phyloP scores from a whole-genome alignment of 805 yeast species.

The Cephaloascus fragrans region DNA sequence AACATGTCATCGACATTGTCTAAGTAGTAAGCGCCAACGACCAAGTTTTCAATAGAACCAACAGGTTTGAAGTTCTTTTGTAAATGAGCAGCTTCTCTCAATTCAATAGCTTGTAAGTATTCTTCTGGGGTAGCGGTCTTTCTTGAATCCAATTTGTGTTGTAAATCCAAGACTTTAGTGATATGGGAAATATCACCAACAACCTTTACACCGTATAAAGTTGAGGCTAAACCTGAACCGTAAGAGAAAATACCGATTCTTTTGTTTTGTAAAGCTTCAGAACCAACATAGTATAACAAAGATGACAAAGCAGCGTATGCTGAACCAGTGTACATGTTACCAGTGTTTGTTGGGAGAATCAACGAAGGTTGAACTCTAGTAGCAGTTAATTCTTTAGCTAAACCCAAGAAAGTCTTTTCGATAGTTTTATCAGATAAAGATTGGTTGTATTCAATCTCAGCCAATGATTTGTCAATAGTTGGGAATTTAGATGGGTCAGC shows the following conservation, averaged over 20 bases:
- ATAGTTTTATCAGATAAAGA: constrained; percentile 70
- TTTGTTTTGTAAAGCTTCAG: constrained; percentile 67
- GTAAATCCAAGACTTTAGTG: constrained; percentile 54
- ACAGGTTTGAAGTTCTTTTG: constrained; percentile 70
- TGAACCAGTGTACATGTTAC: constrained; percentile 96
- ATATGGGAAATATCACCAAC: constrained; percentile 72
- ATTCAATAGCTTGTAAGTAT: constrained; percentile 69
- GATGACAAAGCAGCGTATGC: constrained; percentile 84
- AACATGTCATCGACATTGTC: constrained; percentile 76
- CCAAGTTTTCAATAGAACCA: constrained; percentile 67
- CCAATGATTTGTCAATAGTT: constrained; percentile 44
- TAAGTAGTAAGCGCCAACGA: constrained; percentile 76
- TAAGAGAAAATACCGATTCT: constrained; percentile 91
- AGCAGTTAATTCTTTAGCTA: constrained; percentile 60
- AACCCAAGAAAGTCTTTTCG: constrained; percentile 77
- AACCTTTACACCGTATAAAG: constrained; percentile 72
- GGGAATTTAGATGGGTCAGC: constrained; percentile 54
- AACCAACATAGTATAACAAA: constrained; percentile 63
- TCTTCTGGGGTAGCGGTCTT: constrained; percentile 59
- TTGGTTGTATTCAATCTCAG: constrained; percentile 56
- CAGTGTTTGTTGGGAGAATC: constrained; percentile 88
- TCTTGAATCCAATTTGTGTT: constrained; percentile 60
- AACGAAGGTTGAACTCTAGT: constrained; percentile 73
- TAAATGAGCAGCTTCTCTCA: constrained; percentile 86
- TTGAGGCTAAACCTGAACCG: constrained; percentile 96